phyloP scores from a whole-genome alignment of 352 stramenopile species.

The Phytophthora palmivora region DNA sequence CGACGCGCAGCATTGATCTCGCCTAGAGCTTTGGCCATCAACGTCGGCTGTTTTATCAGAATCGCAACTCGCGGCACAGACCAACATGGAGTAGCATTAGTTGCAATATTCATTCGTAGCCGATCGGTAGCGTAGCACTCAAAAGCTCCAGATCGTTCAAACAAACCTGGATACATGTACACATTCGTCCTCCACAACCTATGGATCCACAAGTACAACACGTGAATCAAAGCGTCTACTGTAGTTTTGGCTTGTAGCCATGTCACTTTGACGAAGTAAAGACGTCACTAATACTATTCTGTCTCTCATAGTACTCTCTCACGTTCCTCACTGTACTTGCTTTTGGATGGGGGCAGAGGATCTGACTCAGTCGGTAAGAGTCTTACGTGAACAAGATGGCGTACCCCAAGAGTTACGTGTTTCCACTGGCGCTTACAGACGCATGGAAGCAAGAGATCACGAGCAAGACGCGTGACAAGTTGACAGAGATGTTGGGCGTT shows the following conservation, averaged over 20 bases:
- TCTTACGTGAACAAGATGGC: slow-evolving; percentile 8
- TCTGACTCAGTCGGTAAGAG: slow-evolving; percentile 8
- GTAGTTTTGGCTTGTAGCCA: slow-evolving; percentile 7
- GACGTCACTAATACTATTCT: neutral
- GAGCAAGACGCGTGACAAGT: slow-evolving; percentile 52
- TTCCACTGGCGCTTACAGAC: slow-evolving; percentile 59
- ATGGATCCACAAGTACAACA: too few relatives aligned
- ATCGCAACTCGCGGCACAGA: slow-evolving; percentile 14
- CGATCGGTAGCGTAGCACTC: slow-evolving; percentile 24
- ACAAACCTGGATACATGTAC: slow-evolving; percentile 5
- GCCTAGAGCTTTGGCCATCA: slow-evolving; percentile 14
- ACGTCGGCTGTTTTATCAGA: slow-evolving; percentile 36
- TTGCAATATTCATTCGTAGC: slow-evolving; percentile 13
- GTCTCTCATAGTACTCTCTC: neutral
- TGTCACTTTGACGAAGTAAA: neutral
- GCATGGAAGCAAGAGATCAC: slow-evolving; percentile 70
- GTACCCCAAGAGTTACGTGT: slow-evolving; percentile 63
- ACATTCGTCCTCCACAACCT: neutral
- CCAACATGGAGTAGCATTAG: slow-evolving; percentile 10
- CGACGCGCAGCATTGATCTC: slow-evolving; percentile 8
- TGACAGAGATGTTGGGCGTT: slow-evolving; percentile 82
- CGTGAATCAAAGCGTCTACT: too few relatives aligned
- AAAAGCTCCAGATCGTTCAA: slow-evolving; percentile 8
- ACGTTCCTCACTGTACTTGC: neutral
- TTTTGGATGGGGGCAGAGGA: neutral